Percentiles rank a stretch among this genome's conserved stretches.
Evolutionary conservation across 768 basidiomycete species (phyloP).

Genomic region (Mycena chlorophos): DNA sequence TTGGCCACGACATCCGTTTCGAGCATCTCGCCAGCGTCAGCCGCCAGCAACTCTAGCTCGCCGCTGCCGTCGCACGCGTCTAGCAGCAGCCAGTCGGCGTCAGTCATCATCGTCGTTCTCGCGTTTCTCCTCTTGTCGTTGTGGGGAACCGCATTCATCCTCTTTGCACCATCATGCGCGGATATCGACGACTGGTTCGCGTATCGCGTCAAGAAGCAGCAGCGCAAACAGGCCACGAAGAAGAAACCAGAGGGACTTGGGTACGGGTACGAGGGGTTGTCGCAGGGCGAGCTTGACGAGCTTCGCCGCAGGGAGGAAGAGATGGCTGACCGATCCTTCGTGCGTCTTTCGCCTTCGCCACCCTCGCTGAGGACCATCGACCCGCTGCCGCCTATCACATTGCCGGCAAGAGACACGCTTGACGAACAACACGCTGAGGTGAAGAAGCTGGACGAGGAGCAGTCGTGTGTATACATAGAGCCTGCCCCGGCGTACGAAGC

Average conservation of each 20-base stretch:
- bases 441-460: background rate
- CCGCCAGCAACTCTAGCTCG: background rate
- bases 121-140: conserved; percentile 21
- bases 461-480: conserved; percentile 1
- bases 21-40: background rate
- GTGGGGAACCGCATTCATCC: conserved; percentile 18
- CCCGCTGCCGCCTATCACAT: conserved; percentile 13
- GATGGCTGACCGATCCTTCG: conserved; percentile 12
- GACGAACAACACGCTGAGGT: background rate
- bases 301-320: conserved; percentile 19
- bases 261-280: conserved; percentile 28
- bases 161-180: conserved; percentile 20
- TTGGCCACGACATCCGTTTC: conserved; percentile 2
- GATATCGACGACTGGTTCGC: conserved; percentile 2
- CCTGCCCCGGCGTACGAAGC: conserved; percentile 17
- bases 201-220: conserved; percentile 5
- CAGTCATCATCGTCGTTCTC: conserved; percentile 21
- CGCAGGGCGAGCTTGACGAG: conserved; percentile 20
- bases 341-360: conserved; percentile 20
- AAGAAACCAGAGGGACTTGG: conserved; percentile 17
- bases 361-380: conserved; percentile 19
- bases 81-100: conserved; percentile 6
- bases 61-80: background rate
- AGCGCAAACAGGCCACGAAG: conserved; percentile 9
- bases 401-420: background rate